phyloP scores from a whole-genome alignment of 1,284 basidiomycete genomes.

The Puccinia hordei region DNA sequence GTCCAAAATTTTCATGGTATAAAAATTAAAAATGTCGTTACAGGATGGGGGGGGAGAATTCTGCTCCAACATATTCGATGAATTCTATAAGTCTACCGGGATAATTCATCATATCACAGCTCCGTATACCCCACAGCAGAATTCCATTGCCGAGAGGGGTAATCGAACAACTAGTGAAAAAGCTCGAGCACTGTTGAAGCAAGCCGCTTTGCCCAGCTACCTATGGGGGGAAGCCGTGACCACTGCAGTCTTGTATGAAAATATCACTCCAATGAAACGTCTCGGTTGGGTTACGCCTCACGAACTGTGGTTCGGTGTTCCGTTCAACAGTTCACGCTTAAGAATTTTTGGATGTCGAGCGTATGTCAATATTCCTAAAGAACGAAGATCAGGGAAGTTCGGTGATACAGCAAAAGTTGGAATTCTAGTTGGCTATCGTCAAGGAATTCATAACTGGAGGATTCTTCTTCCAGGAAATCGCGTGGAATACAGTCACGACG shows the following conservation, averaged over 20 bases:
- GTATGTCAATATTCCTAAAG: neutral
- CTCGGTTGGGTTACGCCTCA: neutral
- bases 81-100: too few species aligned
- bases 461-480: neutral
- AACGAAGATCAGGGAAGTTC: conserved; percentile 26
- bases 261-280: neutral
- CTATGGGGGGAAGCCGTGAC: neutral
- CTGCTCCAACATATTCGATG: too few species aligned
- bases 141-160: neutral
- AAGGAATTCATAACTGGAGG: neutral
- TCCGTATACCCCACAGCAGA: too few species aligned
- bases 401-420: neutral
- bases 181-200: neutral
- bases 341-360: neutral
- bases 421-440: conserved; percentile 13
- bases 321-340: neutral
- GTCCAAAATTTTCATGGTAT: too few species aligned
- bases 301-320: neutral
- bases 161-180: conserved; percentile 4
- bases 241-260: neutral
- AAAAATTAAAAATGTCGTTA: too few species aligned
- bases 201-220: neutral
- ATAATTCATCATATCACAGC: too few species aligned
- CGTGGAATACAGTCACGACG: neutral
- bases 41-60: too few species aligned